Percentiles rank a stretch among this genome's conserved stretches.
These are phyloP conservation scores for Suillus subaureus DNA, from an alignment of 768 basidiomycete genomes.

Conservation along the genomic window DNA sequence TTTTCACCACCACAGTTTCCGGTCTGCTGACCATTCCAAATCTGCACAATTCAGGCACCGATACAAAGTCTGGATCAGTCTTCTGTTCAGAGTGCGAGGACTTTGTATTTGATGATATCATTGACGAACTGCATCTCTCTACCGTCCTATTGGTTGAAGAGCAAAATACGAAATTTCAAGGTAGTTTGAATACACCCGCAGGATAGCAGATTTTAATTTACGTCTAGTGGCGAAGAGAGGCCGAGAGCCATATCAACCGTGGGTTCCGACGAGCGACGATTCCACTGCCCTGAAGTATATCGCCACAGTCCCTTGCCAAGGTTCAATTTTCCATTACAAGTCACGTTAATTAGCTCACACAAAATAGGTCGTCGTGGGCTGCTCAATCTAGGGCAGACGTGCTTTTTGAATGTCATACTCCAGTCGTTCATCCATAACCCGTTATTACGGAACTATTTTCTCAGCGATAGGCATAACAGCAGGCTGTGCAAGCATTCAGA, in stretches of 20 bases:
- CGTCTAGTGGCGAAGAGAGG: slow-evolving; percentile 38
- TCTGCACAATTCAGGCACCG: slow-evolving; percentile 54
- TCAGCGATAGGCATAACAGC: slow-evolving; percentile 87
- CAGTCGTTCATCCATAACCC: slow-evolving; percentile 92
- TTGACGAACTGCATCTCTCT: slow-evolving; percentile 50
- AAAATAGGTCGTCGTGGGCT: slow-evolving; percentile 75
- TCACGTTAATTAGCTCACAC: slow-evolving; percentile 5
- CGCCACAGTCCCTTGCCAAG: slow-evolving; percentile 69
- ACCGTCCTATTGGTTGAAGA: slow-evolving; percentile 60
- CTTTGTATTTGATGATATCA: slow-evolving; percentile 61
- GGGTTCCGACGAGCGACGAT: slow-evolving; percentile 49
- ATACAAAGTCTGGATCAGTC: slow-evolving; percentile 71
- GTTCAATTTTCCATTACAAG: slow-evolving; percentile 35
- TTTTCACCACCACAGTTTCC: background rate
- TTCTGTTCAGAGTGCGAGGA: slow-evolving; percentile 78
- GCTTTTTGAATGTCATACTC: slow-evolving; percentile 90
- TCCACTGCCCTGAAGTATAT: slow-evolving; percentile 49
- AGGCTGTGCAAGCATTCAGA: slow-evolving; percentile 66
- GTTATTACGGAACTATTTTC: slow-evolving; percentile 83
- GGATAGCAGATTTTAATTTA: background rate
- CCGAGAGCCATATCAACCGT: slow-evolving; percentile 52
- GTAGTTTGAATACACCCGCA: slow-evolving; percentile 32
- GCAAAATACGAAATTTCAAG: slow-evolving; percentile 59
- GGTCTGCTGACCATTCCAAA: background rate
- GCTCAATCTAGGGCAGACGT: slow-evolving; percentile 89